A percentile compares a stretch with the other conserved stretches of the same genome.
phyloP scores from a whole-genome alignment of 805 yeast species.

The Yamadazyma sp. region DNA sequence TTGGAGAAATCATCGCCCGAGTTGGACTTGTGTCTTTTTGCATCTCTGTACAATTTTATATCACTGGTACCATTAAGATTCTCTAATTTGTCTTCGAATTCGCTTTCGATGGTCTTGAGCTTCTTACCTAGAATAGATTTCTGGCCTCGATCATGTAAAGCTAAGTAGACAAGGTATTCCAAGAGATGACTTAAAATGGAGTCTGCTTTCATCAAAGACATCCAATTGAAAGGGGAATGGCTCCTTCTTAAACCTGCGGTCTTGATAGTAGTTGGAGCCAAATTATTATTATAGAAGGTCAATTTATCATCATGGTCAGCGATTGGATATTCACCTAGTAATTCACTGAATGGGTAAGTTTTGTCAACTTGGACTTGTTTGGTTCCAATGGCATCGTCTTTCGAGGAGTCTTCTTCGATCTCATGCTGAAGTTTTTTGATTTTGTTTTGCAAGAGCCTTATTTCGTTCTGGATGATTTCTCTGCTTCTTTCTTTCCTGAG shows the following conservation, averaged over 20 bases:
- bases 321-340: slow-evolving; percentile 9
- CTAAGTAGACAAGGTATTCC: background rate
- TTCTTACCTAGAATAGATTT: slow-evolving; percentile 2
- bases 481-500: slow-evolving; percentile 1
- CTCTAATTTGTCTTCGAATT: slow-evolving; percentile 3
- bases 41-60: slow-evolving; percentile 1
- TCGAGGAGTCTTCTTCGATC: background rate
- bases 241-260: slow-evolving; percentile 3
- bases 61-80: slow-evolving; percentile 5
- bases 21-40: too few species aligned
- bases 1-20: too few species aligned
- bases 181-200: background rate
- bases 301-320: slow-evolving; percentile 3
- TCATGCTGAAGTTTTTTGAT: slow-evolving; percentile 2
- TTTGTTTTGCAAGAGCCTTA: slow-evolving; percentile 4
- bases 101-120: background rate
- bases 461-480: slow-evolving; percentile 5
- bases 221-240: slow-evolving; percentile 7
- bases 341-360: slow-evolving; percentile 1
- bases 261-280: background rate
- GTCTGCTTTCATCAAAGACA: slow-evolving; percentile 6
- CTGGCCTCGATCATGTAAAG: background rate
- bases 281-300: background rate
- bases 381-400: too few species aligned
- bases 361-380: background rate